These are phyloP conservation scores for Lipomyces kockii DNA, from an alignment of 805 yeast genomes.

Conservation along the genomic window DNA sequence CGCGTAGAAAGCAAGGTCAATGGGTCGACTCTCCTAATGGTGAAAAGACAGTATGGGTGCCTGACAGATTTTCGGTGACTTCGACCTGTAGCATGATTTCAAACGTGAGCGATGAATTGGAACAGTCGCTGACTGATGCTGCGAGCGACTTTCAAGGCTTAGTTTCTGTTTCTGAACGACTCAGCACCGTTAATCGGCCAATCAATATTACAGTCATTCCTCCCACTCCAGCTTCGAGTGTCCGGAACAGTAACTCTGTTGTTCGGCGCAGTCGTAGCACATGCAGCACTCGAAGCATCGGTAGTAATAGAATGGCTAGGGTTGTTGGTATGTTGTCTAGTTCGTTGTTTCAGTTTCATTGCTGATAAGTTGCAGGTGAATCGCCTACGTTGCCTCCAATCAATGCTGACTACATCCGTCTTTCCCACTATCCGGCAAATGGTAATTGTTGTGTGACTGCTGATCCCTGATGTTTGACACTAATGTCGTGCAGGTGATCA, in stretches of 20 bases:
- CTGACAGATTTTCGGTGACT: slow-evolving; percentile 26
- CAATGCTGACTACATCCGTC: not conserved
- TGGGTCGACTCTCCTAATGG: slow-evolving; percentile 33
- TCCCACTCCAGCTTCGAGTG: not conserved
- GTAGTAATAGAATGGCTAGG: not conserved
- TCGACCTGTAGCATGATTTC: not conserved
- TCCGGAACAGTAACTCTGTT: not conserved
- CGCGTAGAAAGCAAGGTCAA: slow-evolving; percentile 19
- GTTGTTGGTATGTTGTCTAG: not conserved
- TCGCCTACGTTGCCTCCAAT: not conserved
- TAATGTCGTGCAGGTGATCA: not conserved
- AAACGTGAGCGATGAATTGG: not conserved
- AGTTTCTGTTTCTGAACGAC: not conserved
- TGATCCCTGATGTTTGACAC: not conserved
- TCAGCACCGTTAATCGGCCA: not conserved
- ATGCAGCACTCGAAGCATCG: not conserved
- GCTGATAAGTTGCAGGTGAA: not conserved
- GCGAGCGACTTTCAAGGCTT: not conserved
- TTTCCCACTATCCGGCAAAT: not conserved
- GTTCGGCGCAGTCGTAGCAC: not conserved
- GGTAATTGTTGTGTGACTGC: not conserved
- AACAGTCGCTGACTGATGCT: not conserved
- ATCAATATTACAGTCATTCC: not conserved
- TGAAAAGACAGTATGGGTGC: slow-evolving; percentile 29
- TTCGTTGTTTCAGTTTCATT: not conserved